Evolutionary conservation across 23 red algal genomes (phyloP), one percentile per base, ranked within the genome.

Genomic region (Gracilaria gracilis): DNA sequence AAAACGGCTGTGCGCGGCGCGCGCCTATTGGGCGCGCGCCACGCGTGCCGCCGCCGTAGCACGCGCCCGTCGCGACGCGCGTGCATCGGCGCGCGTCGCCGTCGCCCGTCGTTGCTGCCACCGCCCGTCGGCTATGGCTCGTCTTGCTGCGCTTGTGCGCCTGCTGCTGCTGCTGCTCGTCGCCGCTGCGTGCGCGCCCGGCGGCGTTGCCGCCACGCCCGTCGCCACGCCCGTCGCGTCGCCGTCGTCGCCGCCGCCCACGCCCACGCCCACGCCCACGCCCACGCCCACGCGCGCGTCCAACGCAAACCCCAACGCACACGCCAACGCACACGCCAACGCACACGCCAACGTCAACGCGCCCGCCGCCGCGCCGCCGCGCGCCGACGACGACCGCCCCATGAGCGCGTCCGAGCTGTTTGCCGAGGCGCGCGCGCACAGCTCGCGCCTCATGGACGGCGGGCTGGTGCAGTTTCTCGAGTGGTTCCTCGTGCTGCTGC

Each of bases 401-500:
- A 50, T 89, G 86, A 78, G 51, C 0, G 37, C 86, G 35, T 28
- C 51, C 33, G 51, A 89, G 32, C 69, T 83, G 16, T 57, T 92
- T 35, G 88, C 61, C 39, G 75, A 92, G 24, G 88, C 88, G 13
- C 88, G 88, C 38, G 57, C 59, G 39, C 75, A 58, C 35, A 57
- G 77, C 61, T 25, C 16, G 21, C 76, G 79, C 77, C 47, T 82
- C 37, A 66, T 92, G 31, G 38, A 82, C 38, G 88, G 88, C 36
- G 88, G 86, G 31, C 21, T 92, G 17, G 69, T 83, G 8, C 50
- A 92, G 37, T 83, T 92, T 28, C 36, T 92, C 59, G 88, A 92
- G 39, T 92, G 88, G 88, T 57, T 83, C 23, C 67, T 92, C 28
- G 88, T 92, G 25, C 51, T 92, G 9, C 65, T 92, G 17, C 79